These are phyloP conservation scores for Taxillus chinensis DNA, from an alignment of 164 flowering plant species.

Conservation along the genomic window DNA sequence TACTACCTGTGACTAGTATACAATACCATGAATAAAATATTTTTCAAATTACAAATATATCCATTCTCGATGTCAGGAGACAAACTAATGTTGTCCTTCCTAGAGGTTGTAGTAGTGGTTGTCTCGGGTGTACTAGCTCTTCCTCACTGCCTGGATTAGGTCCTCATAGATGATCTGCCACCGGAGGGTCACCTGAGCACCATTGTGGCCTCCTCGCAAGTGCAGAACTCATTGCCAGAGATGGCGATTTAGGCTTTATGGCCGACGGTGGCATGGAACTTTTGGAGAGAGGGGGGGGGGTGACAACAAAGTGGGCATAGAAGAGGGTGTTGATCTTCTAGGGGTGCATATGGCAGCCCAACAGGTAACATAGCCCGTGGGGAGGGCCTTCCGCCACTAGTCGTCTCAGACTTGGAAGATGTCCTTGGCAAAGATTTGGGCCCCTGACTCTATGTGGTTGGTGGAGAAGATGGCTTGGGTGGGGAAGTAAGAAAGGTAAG, in stretches of 20 bases:
- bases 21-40: too few species aligned
- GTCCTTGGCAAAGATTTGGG: constrained; percentile 90
- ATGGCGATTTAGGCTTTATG: constrained; percentile 84
- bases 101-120: constrained; percentile 83
- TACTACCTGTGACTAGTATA: too few species aligned
- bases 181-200: constrained; percentile 61
- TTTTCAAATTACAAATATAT: too few species aligned
- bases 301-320: constrained; percentile 73
- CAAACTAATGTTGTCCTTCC: constrained; percentile 93
- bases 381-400: constrained; percentile 93
- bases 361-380: constrained; percentile 83
- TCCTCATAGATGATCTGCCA: constrained; percentile 96
- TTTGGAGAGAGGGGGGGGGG: constrained; percentile 67
- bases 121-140: constrained; percentile 93
- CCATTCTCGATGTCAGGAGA: constrained; percentile 94
- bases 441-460: constrained; percentile 33
- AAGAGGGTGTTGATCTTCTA: constrained; percentile 86
- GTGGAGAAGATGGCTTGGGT: too few species aligned
- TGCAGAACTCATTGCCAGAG: constrained; percentile 75
- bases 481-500: too few species aligned
- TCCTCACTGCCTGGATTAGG: constrained; percentile 89
- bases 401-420: constrained; percentile 82
- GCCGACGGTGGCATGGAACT: constrained; percentile 72
- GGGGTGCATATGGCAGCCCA: constrained; percentile 97
- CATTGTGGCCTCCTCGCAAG: constrained; percentile 76